Conservation (phyloP, 495 filamentous ascomycete genomes). For the Penicillium canariense region DNA sequence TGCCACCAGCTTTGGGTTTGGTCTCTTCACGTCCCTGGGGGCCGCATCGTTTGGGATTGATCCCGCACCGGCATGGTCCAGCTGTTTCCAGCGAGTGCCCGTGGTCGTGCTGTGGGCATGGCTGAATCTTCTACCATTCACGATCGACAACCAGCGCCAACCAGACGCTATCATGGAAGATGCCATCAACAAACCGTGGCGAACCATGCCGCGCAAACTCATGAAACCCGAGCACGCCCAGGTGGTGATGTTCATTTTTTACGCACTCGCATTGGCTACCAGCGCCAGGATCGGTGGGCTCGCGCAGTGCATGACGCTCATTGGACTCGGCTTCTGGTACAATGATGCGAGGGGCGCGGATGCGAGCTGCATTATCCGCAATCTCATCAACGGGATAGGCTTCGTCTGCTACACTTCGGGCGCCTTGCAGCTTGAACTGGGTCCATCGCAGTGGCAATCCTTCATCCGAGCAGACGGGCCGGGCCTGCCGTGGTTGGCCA, state of each 20-base stretch:
- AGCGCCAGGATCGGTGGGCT: conserved; percentile 18
- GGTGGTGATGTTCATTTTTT: conserved; percentile 13
- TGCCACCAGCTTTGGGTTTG: conserved; percentile 36
- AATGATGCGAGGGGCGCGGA: conserved; percentile 33
- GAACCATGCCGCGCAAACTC: conserved; percentile 28
- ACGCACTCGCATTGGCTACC: conserved; percentile 7
- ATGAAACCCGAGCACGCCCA: conserved; percentile 19
- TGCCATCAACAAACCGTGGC: conserved; percentile 39
- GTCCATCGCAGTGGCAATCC: background rate
- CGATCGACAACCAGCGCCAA: conserved; percentile 35
- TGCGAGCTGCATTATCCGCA: conserved; percentile 20
- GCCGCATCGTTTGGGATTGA: conserved; percentile 14
- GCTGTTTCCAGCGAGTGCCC: conserved; percentile 12
- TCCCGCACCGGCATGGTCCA: background rate
- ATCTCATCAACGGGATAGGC: conserved; percentile 31
- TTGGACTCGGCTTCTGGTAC: conserved; percentile 30
- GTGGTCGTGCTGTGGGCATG: conserved; percentile 28
- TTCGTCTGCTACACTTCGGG: conserved; percentile 31
- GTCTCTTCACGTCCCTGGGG: conserved; percentile 28
- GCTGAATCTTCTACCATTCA: conserved; percentile 32
- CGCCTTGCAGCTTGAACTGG: conserved; percentile 23
- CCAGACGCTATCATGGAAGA: conserved; percentile 30
- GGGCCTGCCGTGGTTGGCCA: conserved; percentile 31
- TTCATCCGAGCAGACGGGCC: background rate
- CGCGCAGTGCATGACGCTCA: conserved; percentile 21